Evolutionary conservation across 345 rosid genomes (phyloP).

Genomic region (Acer campestre): DNA sequence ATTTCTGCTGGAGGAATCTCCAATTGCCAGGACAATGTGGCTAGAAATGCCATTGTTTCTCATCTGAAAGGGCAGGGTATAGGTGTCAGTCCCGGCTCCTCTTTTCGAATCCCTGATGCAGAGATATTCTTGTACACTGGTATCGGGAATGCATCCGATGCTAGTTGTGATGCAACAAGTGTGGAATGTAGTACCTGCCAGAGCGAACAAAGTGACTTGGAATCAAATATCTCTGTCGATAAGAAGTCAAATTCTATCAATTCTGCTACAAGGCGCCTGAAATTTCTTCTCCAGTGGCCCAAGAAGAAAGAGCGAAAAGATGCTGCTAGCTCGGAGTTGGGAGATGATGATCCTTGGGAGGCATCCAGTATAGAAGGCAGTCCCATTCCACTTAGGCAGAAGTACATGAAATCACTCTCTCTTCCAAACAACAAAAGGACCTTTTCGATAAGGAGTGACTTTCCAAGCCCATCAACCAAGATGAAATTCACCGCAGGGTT

Average conservation of each 20-base stretch:
- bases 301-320: slow-evolving; percentile 48
- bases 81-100: slow-evolving; percentile 79
- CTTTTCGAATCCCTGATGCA: slow-evolving; percentile 79
- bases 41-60: slow-evolving; percentile 44
- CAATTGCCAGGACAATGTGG: slow-evolving; percentile 34
- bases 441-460: slow-evolving; percentile 46
- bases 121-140: slow-evolving; percentile 80
- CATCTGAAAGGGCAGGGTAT: slow-evolving; percentile 62
- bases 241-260: slow-evolving; percentile 37
- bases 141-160: slow-evolving; percentile 34
- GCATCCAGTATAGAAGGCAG: slow-evolving; percentile 29
- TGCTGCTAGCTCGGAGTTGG: slow-evolving; percentile 18
- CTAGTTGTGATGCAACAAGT: slow-evolving; percentile 35
- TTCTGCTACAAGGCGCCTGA: slow-evolving; percentile 56
- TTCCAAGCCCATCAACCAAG: slow-evolving; percentile 77
- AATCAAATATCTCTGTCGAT: slow-evolving; percentile 21
- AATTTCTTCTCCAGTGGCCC: slow-evolving; percentile 67
- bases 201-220: slow-evolving; percentile 47
- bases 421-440: slow-evolving; percentile 44
- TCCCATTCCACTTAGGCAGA: slow-evolving; percentile 71
- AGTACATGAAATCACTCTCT: slow-evolving; percentile 48
- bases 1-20: slow-evolving; percentile 82
- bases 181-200: slow-evolving; percentile 42
- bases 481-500: slow-evolving; percentile 62
- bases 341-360: slow-evolving; percentile 32